Percentiles rank a stretch among this genome's conserved stretches.
These are phyloP conservation scores for Cyberlindnera xylosilytica DNA, from an alignment of 805 yeast species.

Conservation along the genomic window DNA sequence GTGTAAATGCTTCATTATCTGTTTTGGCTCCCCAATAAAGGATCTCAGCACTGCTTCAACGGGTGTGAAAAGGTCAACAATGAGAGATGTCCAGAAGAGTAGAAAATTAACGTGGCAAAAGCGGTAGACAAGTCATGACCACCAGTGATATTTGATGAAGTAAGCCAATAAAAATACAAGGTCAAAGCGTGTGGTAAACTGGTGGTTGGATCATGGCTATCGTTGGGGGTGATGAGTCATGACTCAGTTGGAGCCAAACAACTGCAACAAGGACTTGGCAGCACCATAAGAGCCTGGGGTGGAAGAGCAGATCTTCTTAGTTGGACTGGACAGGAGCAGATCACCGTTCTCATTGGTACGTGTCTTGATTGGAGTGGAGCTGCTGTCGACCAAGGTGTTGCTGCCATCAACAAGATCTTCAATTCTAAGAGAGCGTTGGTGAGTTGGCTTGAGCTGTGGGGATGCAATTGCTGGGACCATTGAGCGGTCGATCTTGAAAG, in stretches of 20 bases:
- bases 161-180: too few relatives aligned
- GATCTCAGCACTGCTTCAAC: too few relatives aligned
- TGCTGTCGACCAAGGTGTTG: conserved; percentile 9
- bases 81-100: too few relatives aligned
- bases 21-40: too few relatives aligned
- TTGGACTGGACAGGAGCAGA: conserved; percentile 34
- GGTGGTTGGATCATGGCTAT: too few relatives aligned
- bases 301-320: conserved; percentile 32
- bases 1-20: too few relatives aligned
- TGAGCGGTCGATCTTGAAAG: conserved; percentile 3
- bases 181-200: too few relatives aligned
- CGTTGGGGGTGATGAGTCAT: too few relatives aligned
- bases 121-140: too few relatives aligned
- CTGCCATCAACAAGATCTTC: conserved; percentile 16
- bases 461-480: conserved; percentile 1
- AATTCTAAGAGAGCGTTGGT: conserved; percentile 15
- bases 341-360: conserved; percentile 24
- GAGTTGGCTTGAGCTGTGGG: not conserved
- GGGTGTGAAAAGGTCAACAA: too few relatives aligned
- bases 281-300: conserved; percentile 49
- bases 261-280: conserved; percentile 40
- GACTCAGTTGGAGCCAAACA: conserved; percentile 28
- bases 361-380: conserved; percentile 24
- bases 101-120: too few relatives aligned
- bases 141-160: too few relatives aligned